Conservation (phyloP, 2,329 filamentous ascomycete genomes). For the Monosporascus sp. region DNA sequence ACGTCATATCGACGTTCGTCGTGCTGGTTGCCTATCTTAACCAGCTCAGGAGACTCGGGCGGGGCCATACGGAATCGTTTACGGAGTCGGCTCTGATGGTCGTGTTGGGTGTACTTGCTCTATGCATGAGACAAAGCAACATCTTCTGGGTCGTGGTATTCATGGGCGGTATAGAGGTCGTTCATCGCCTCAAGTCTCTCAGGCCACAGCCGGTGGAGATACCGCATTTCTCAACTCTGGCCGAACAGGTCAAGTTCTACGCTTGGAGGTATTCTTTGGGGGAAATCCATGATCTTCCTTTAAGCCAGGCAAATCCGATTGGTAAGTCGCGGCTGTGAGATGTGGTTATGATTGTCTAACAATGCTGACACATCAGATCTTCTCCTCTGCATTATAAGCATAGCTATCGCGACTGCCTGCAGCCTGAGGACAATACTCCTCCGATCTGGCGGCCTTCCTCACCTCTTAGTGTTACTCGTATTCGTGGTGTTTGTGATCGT, state of each 20-base stretch:
- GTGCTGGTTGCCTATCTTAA: conserved; percentile 66
- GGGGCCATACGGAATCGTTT: conserved; percentile 22
- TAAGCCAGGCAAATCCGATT: conserved; percentile 42
- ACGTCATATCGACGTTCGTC: conserved; percentile 72
- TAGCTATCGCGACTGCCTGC: conserved; percentile 51
- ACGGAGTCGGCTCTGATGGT: conserved; percentile 41
- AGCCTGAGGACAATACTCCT: conserved; percentile 42
- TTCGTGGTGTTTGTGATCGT: conserved; percentile 75
- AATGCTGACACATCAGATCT: conserved; percentile 37
- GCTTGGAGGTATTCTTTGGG: conserved; percentile 42
- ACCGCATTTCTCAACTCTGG: conserved; percentile 26
- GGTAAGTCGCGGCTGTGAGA: conserved; percentile 34
- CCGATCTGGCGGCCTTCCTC: conserved; percentile 45
- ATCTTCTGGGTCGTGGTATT: conserved; percentile 90
- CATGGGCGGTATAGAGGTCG: conserved; percentile 57
- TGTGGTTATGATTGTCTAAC: background rate
- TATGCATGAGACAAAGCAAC: conserved; percentile 89
- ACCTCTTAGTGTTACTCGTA: conserved; percentile 55
- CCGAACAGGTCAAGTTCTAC: conserved; percentile 33
- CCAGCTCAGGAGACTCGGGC: conserved; percentile 41
- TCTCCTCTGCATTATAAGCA: conserved; percentile 54
- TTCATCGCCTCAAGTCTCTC: conserved; percentile 45
- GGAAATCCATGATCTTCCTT: conserved; percentile 49
- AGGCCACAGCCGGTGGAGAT: conserved; percentile 26
- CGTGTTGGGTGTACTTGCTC: conserved; percentile 55